Percentiles rank a stretch among this genome's conserved stretches.
phyloP scores from a whole-genome alignment of 2,329 filamentous ascomycete species.

The Fusarium sororula region DNA sequence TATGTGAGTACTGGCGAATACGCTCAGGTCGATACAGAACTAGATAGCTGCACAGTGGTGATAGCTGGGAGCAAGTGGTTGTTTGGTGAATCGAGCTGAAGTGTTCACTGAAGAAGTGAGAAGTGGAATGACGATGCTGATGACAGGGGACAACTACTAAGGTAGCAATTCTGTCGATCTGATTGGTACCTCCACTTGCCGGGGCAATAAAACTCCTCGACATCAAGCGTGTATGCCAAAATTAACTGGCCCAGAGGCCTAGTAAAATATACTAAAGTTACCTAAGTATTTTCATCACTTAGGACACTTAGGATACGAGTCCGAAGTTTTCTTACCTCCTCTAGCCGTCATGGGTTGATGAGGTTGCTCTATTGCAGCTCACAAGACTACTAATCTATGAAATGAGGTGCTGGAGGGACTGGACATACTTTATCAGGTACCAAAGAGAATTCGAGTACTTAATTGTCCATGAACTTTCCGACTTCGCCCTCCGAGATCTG shows the following conservation, averaged over 20 bases:
- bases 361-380: neutral
- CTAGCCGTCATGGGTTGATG: neutral
- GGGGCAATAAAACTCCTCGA: neutral
- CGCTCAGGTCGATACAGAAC: neutral
- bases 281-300: neutral
- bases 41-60: neutral
- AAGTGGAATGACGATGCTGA: slow-evolving; percentile 25
- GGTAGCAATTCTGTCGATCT: slow-evolving; percentile 7
- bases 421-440: neutral
- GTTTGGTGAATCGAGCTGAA: neutral
- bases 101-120: slow-evolving; percentile 3
- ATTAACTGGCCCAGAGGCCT: neutral
- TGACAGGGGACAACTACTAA: neutral
- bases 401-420: neutral
- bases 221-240: neutral
- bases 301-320: too few relatives aligned
- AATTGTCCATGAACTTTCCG: neutral
- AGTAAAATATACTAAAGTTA: neutral
- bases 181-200: slow-evolving; percentile 31
- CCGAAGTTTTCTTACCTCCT: neutral
- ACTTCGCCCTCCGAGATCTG: neutral
- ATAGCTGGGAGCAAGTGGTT: neutral
- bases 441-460: neutral
- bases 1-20: neutral
- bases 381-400: neutral